Conservation (phyloP, 2,329 filamentous ascomycete species). For the Claviceps purpurea region DNA sequence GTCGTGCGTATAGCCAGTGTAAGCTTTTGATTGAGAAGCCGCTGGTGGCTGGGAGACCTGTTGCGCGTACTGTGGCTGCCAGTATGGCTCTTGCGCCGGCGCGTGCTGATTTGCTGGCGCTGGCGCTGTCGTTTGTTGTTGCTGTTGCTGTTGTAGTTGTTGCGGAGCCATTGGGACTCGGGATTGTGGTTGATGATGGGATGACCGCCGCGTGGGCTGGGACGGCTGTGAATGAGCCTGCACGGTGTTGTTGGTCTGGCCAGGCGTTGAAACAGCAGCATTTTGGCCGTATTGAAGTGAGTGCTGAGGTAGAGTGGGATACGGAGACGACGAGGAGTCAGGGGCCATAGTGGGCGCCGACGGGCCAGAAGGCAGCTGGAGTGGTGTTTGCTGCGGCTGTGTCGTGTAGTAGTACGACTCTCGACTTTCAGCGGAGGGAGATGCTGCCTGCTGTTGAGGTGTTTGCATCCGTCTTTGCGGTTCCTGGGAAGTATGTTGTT, state of each 20-base stretch:
- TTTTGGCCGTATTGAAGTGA: constrained; percentile 30
- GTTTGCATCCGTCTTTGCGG: constrained; percentile 15
- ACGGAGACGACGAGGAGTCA: constrained; percentile 35
- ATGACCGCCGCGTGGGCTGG: constrained; percentile 6
- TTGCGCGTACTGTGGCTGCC: constrained; percentile 20
- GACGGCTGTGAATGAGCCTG: constrained; percentile 16
- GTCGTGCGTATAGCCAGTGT: constrained; percentile 41
- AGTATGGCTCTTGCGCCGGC: constrained; percentile 18
- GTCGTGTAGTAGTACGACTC: constrained; percentile 45
- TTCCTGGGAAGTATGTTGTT: constrained; percentile 15
- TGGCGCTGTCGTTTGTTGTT: constrained; percentile 6
- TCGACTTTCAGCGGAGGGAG: constrained; percentile 33
- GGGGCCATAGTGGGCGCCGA: constrained; percentile 24
- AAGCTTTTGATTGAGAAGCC: constrained; percentile 30
- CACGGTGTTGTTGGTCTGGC: constrained; percentile 20
- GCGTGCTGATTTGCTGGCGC: constrained; percentile 15
- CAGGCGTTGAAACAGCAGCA: constrained; percentile 25
- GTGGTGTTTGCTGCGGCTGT: constrained; percentile 15
- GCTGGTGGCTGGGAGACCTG: constrained; percentile 13
- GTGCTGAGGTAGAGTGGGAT: constrained; percentile 36
- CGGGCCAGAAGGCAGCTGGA: constrained; percentile 20
- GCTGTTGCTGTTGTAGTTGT: constrained; percentile 9
- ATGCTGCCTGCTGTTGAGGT: constrained; percentile 16
- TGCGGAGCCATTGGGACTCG: constrained; percentile 16
- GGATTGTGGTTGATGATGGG: constrained; percentile 15